Evolutionary conservation across 345 rosid species (phyloP).

Genomic region (Ceriops tagal): DNA sequence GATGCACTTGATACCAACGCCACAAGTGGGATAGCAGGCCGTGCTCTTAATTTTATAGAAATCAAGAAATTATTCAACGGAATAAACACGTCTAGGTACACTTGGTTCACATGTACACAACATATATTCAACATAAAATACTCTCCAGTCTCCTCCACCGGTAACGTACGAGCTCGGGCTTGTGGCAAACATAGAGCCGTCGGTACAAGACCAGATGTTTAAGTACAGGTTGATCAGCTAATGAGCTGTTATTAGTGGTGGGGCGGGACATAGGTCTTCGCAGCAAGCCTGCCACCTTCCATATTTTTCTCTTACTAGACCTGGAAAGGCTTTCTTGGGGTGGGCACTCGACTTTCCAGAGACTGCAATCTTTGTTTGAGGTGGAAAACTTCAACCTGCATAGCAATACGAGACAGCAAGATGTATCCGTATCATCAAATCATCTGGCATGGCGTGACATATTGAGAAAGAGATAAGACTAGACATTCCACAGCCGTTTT

Average conservation of each 20-base stretch:
- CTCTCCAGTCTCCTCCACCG: not conserved
- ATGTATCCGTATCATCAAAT: not conserved
- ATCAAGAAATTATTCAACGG: not conserved
- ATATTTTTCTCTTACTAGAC: slow-evolving; percentile 27
- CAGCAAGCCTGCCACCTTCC: not conserved
- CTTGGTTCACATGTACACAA: not conserved
- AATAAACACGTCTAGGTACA: not conserved
- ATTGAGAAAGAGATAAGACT: not conserved
- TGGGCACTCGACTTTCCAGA: slow-evolving; percentile 70
- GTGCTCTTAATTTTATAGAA: not conserved
- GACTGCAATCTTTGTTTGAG: slow-evolving; percentile 92
- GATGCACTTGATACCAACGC: no score
- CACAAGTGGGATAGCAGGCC: not conserved
- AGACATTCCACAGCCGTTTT: not conserved
- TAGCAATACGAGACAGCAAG: slow-evolving; percentile 3
- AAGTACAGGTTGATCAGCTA: not conserved
- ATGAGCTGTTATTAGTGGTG: no score
- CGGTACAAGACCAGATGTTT: not conserved
- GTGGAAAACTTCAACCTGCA: slow-evolving; percentile 94
- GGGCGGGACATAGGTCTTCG: not conserved
- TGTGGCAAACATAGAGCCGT: no score
- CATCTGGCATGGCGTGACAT: not conserved
- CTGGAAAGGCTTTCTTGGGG: slow-evolving; percentile 75
- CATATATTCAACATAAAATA: not conserved
- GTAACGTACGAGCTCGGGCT: not conserved